Conservation (phyloP, 83 land plant genomes). For the Diphasiastrum complanatum region DNA sequence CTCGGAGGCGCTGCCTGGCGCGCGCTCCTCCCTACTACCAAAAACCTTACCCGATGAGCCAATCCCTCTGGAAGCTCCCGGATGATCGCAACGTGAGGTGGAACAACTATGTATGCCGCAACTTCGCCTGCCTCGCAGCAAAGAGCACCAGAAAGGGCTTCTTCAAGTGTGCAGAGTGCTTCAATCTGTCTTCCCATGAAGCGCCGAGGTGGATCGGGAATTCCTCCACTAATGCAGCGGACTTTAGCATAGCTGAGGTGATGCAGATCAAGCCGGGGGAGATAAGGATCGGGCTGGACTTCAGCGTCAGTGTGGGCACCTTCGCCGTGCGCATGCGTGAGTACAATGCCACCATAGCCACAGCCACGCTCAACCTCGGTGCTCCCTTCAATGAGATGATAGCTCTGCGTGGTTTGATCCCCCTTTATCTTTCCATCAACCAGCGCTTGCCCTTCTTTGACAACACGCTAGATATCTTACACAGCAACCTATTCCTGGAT, state of each 20-base stretch:
- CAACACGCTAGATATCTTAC: conserved; percentile 65
- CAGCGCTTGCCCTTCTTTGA: conserved; percentile 77
- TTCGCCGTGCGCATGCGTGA: conserved; percentile 82
- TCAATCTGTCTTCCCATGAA: conserved; percentile 53
- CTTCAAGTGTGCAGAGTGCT: conserved; percentile 64
- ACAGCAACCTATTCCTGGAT: conserved; percentile 58
- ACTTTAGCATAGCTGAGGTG: conserved; percentile 50
- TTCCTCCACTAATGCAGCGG: conserved; percentile 20
- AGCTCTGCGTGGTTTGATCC: conserved; percentile 62
- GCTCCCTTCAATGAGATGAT: conserved; percentile 77
- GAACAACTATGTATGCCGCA: conserved; percentile 10
- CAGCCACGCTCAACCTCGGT: conserved; percentile 62
- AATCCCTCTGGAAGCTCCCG: conserved; percentile 19
- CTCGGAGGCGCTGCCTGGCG: conserved; percentile 20
- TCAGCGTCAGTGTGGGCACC: conserved; percentile 59
- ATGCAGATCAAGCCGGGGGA: conserved; percentile 61
- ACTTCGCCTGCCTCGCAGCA: conserved; percentile 48
- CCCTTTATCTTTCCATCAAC: conserved; percentile 54
- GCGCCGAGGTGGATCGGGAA: conserved; percentile 45
- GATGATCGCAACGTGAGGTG: conserved; percentile 14
- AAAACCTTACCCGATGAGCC: neutral
- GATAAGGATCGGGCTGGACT: conserved; percentile 68
- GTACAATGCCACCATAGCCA: conserved; percentile 50
- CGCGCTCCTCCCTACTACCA: conserved; percentile 7
- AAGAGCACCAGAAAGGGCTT: conserved; percentile 46